phyloP scores from a whole-genome alignment of 1,284 basidiomycete species.

The Anthracocystis walkeri region DNA sequence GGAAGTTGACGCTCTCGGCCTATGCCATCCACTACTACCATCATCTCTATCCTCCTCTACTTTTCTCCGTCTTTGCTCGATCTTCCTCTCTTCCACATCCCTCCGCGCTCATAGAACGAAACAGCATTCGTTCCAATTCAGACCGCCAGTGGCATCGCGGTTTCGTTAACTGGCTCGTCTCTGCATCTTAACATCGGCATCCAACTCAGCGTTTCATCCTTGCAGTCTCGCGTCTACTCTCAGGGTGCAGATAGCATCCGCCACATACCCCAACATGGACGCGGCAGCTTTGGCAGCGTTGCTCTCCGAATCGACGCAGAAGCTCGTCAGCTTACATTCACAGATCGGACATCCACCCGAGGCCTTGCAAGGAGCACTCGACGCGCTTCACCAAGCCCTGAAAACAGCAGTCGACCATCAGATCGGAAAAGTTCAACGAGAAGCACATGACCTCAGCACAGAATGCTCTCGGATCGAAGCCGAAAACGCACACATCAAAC shows the following conservation, averaged over 20 bases:
- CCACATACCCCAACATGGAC: constrained; percentile 47
- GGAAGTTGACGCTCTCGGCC: constrained; percentile 13
- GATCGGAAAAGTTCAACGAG: constrained; percentile 53
- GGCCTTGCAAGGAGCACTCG: constrained; percentile 55
- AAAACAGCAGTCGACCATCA: constrained; percentile 63
- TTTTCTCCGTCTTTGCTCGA: not conserved
- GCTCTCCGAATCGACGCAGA: constrained; percentile 56
- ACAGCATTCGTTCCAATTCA: too few species aligned
- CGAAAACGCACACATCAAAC: constrained; percentile 30
- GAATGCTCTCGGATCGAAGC: constrained; percentile 45
- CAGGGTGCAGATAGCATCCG: constrained; percentile 18
- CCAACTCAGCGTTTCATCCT: not conserved
- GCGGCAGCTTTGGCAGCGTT: constrained; percentile 55
- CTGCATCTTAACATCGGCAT: not conserved
- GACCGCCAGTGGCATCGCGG: too few species aligned
- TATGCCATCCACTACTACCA: constrained; percentile 10
- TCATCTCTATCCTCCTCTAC: not conserved
- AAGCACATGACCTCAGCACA: constrained; percentile 50
- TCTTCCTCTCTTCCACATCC: not conserved
- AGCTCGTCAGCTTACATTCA: constrained; percentile 55
- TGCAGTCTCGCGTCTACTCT: not conserved
- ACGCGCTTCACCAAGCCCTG: constrained; percentile 58
- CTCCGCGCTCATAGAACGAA: not conserved
- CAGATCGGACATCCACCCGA: constrained; percentile 62
- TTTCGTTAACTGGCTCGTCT: too few species aligned